Evolutionary conservation across 169 alveolate genomes (phyloP).

Genomic region (Cryptosporidium tyzzeri): DNA sequence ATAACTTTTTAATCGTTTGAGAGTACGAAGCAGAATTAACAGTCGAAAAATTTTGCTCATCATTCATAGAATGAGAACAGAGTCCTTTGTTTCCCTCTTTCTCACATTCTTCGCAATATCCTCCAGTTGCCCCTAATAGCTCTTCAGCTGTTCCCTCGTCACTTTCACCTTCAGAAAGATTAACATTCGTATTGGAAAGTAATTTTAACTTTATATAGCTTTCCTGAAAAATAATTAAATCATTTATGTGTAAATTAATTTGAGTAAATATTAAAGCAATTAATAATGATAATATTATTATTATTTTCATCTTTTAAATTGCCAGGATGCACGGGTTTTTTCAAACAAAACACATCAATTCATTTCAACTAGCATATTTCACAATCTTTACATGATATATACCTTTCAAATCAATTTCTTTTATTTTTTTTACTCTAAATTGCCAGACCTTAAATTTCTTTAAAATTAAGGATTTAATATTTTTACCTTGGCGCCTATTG

Average conservation of each 20-base stretch:
- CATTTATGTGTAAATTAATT: background rate
- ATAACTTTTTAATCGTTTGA: too few relatives aligned
- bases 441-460: too few relatives aligned
- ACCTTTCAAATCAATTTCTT: background rate
- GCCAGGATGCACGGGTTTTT: background rate
- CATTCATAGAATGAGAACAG: background rate
- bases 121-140: background rate
- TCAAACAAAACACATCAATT: too few relatives aligned
- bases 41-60: too few relatives aligned
- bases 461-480: background rate
- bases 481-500: background rate
- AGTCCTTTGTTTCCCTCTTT: background rate
- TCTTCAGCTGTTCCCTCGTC: background rate
- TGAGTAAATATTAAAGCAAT: background rate
- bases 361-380: background rate
- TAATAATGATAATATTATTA: too few relatives aligned
- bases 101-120: conserved; percentile 1
- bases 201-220: background rate
- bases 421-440: too few relatives aligned
- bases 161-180: background rate
- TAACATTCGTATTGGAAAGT: background rate
- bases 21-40: background rate
- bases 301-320: too few relatives aligned
- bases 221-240: background rate
- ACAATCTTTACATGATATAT: too few relatives aligned